These are phyloP conservation scores for Annulohypoxylon nitens DNA, from an alignment of 495 filamentous ascomycete species.

Conservation along the genomic window DNA sequence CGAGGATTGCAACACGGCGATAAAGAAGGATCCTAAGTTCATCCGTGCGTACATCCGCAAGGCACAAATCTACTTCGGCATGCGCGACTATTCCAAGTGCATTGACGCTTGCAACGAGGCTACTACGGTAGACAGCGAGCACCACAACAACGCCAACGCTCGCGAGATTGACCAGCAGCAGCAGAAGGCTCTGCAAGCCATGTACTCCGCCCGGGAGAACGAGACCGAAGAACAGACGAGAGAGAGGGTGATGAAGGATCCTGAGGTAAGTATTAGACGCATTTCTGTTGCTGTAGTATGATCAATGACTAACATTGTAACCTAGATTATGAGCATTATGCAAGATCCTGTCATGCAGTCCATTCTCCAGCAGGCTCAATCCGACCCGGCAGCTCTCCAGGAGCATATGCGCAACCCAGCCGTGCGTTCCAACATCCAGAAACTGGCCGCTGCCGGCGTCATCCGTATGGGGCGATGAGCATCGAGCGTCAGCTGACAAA, in stretches of 20 bases:
- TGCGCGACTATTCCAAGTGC: constrained; percentile 97
- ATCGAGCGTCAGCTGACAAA: constrained; percentile 33
- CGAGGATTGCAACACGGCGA: constrained; percentile 91
- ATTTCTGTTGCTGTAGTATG: not conserved
- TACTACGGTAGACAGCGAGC: constrained; percentile 74
- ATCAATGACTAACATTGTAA: constrained; percentile 51
- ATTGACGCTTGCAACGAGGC: constrained; percentile 91
- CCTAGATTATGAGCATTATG: constrained; percentile 87
- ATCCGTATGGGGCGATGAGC: constrained; percentile 78
- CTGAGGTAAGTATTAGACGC: constrained; percentile 76
- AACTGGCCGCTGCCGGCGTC: constrained; percentile 91
- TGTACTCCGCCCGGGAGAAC: constrained; percentile 88
- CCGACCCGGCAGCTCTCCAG: constrained; percentile 88
- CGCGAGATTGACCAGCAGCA: constrained; percentile 94
- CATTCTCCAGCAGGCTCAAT: constrained; percentile 96
- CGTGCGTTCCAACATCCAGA: constrained; percentile 88
- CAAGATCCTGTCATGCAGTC: constrained; percentile 97
- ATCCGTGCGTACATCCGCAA: constrained; percentile 96
- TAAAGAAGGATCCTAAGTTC: constrained; percentile 91
- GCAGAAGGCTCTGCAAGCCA: constrained; percentile 92
- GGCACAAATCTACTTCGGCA: constrained; percentile 91
- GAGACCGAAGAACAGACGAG: constrained; percentile 98
- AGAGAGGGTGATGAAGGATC: constrained; percentile 90
- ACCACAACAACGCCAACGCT: constrained; percentile 76
- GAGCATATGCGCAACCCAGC: constrained; percentile 96